Evolutionary conservation across 148 eudicot species (phyloP).

Genomic region (Camellia sinensis): DNA sequence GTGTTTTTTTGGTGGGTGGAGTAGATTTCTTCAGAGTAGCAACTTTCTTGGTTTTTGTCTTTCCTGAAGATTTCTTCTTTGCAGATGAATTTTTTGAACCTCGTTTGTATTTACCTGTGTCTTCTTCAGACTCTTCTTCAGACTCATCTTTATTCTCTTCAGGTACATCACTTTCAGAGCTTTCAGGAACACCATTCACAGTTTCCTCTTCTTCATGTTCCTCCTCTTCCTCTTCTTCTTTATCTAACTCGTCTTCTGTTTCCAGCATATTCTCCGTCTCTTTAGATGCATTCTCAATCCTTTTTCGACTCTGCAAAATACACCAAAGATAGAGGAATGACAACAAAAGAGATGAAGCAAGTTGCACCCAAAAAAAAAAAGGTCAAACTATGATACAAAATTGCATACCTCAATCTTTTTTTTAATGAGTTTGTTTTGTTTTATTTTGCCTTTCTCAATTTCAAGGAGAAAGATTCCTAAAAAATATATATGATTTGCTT

Average conservation of each 20-base stretch:
- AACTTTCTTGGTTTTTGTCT: too few relatives aligned
- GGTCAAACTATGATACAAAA: background rate
- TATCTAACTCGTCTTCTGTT: constrained; percentile 49
- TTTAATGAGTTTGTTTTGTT: background rate
- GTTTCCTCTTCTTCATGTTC: constrained; percentile 4
- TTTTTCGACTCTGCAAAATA: constrained; percentile 46
- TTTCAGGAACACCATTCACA: background rate
- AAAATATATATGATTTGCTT: background rate
- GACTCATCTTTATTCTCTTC: constrained; percentile 36
- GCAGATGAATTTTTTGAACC: constrained; percentile 44
- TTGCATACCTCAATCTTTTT: background rate
- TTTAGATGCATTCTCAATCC: constrained; percentile 34
- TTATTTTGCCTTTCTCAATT: background rate
- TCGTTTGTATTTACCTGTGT: constrained; percentile 35
- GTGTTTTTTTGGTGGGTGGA: constrained; percentile 33
- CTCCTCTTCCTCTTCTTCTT: constrained; percentile 11
- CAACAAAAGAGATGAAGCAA: background rate
- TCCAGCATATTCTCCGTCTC: constrained; percentile 42
- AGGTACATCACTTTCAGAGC: constrained; percentile 5
- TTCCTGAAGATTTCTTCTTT: constrained; percentile 20
- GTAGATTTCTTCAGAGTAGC: too few relatives aligned
- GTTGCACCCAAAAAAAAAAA: background rate
- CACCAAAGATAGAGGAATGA: background rate
- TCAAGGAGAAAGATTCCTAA: background rate
- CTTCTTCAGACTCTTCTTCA: constrained; percentile 58